Percentiles rank a stretch among this genome's conserved stretches.
These are phyloP conservation scores for Hansenula sp. DNA, from an alignment of 1,139 yeast species.

Conservation along the genomic window DNA sequence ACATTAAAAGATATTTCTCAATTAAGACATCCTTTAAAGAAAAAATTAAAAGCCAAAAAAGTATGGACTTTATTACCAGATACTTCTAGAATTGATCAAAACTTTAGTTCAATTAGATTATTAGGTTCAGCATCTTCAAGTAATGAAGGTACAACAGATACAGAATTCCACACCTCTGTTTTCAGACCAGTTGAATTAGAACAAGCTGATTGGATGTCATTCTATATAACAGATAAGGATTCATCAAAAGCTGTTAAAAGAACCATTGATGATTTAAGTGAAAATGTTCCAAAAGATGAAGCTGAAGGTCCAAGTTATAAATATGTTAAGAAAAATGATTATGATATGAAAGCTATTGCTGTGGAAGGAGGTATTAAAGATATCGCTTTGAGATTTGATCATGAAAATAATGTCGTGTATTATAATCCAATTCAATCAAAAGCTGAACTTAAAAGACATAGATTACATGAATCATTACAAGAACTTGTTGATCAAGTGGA, in stretches of 20 bases:
- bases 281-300: constrained; percentile 39
- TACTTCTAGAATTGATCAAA: constrained; percentile 80
- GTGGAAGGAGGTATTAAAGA: constrained; percentile 48
- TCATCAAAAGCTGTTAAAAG: constrained; percentile 37
- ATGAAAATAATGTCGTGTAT: constrained; percentile 53
- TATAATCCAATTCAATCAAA: constrained; percentile 79
- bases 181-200: constrained; percentile 73
- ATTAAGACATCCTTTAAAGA: constrained; percentile 76
- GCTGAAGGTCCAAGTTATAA: constrained; percentile 43
- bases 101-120: constrained; percentile 66
- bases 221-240: constrained; percentile 52
- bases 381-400: constrained; percentile 48
- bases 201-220: constrained; percentile 79
- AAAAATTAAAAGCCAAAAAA: constrained; percentile 65
- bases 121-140: constrained; percentile 70
- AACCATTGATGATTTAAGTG: constrained; percentile 36
- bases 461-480: constrained; percentile 53
- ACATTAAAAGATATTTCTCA: constrained; percentile 38
- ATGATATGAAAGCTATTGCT: constrained; percentile 64
- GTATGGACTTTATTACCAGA: constrained; percentile 88
- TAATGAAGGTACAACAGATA: constrained; percentile 22
- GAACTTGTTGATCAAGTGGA: constrained; percentile 43
- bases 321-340: constrained; percentile 70
- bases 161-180: constrained; percentile 54
- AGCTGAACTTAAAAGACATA: constrained; percentile 78